phyloP scores from a whole-genome alignment of 768 basidiomycete genomes.

The Mycena albidolilacea region DNA sequence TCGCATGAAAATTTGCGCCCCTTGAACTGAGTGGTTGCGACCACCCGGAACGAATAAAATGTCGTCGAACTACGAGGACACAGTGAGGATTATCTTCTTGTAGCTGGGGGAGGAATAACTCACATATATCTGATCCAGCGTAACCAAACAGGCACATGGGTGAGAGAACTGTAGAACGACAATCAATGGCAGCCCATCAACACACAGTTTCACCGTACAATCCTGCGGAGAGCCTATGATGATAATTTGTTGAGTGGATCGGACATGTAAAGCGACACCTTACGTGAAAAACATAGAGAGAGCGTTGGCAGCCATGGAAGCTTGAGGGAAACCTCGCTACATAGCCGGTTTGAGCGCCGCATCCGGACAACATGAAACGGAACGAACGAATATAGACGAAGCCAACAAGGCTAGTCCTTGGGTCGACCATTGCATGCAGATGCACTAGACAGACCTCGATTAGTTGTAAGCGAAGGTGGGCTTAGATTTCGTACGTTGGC shows the following conservation, averaged over 20 bases:
- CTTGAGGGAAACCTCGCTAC: conserved; percentile 50
- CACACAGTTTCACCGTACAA: conserved; percentile 18
- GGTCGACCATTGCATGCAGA: conserved; percentile 43
- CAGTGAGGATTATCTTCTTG: not conserved
- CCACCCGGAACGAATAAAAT: conserved; percentile 55
- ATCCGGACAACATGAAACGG: not conserved
- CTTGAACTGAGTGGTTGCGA: conserved; percentile 55
- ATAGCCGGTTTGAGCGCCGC: not conserved
- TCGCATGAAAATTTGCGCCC: conserved; percentile 50
- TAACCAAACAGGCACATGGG: conserved; percentile 47
- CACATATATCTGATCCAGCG: conserved; percentile 56
- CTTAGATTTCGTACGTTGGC: conserved; percentile 43
- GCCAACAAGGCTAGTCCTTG: conserved; percentile 47
- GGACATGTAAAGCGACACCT: not conserved
- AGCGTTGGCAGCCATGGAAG: conserved; percentile 51
- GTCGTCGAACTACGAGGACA: conserved; percentile 44
- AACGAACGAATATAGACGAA: conserved; percentile 43
- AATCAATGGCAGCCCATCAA: not conserved
- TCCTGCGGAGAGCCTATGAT: conserved; percentile 33
- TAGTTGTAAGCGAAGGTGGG: not conserved
- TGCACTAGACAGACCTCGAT: conserved; percentile 22
- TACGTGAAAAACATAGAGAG: conserved; percentile 39
- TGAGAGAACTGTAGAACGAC: conserved; percentile 40
- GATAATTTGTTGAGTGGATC: not conserved
- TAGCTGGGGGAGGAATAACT: not conserved